These are phyloP conservation scores for Heliophila coronopifolia DNA, from an alignment of 441 rosid genomes.

Conservation along the genomic window DNA sequence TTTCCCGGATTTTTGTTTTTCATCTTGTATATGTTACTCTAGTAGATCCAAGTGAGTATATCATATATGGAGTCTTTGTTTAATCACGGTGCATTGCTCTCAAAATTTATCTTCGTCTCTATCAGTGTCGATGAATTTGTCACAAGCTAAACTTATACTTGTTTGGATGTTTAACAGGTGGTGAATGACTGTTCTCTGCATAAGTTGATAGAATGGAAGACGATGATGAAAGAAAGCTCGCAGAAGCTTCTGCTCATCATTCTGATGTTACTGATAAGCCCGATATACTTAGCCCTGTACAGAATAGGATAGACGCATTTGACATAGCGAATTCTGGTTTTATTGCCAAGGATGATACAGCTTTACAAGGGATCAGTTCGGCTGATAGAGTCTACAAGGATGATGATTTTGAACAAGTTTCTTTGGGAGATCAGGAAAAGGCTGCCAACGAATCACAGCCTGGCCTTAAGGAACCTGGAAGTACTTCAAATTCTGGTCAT, in stretches of 20 bases:
- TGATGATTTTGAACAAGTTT: conserved; percentile 80
- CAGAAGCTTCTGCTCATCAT: conserved; percentile 33
- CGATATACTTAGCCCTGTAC: conserved; percentile 33
- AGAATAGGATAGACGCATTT: conserved; percentile 36
- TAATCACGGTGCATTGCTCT: background rate
- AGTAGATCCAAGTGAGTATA: conserved; percentile 27
- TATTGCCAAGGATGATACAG: conserved; percentile 22
- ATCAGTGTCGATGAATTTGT: background rate
- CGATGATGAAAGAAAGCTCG: conserved; percentile 52
- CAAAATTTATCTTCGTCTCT: background rate
- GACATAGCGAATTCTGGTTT: conserved; percentile 30
- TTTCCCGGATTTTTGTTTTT: background rate
- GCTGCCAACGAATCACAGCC: conserved; percentile 29
- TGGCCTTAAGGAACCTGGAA: conserved; percentile 32
- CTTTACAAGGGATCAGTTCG: conserved; percentile 32
- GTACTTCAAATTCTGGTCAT: conserved; percentile 40
- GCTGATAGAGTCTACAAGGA: conserved; percentile 41
- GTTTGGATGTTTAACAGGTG: conserved; percentile 27
- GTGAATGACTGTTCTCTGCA: conserved; percentile 30
- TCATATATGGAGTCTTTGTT: background rate
- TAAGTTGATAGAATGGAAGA: conserved; percentile 55
- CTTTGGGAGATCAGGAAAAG: conserved; percentile 66
- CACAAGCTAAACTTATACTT: conserved; percentile 1
- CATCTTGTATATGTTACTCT: background rate
- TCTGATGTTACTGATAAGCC: conserved; percentile 22